These are phyloP conservation scores for Pseudoneurospora amorphoporcata DNA, from an alignment of 495 filamentous ascomycete species.

Conservation along the genomic window DNA sequence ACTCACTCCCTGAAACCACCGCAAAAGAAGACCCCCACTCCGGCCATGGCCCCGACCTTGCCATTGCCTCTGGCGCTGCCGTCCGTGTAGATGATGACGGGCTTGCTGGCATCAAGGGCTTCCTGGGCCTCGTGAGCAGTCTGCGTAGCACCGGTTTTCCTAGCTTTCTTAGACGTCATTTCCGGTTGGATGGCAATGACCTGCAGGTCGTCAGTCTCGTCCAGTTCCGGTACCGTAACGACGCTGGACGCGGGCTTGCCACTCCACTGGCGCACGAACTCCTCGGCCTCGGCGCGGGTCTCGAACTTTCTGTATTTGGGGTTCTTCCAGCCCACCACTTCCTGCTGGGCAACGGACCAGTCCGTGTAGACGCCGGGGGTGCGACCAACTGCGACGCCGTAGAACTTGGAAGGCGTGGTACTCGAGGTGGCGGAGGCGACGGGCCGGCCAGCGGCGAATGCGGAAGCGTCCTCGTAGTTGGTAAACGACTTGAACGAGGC, in stretches of 20 bases:
- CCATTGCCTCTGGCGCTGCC: slow-evolving; percentile 78
- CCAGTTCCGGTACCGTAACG: slow-evolving; percentile 20
- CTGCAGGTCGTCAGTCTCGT: slow-evolving; percentile 23
- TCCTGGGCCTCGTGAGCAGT: not conserved
- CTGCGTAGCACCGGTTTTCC: slow-evolving; percentile 23
- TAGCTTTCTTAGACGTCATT: slow-evolving; percentile 54
- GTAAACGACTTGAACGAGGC: slow-evolving; percentile 80
- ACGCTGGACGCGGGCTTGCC: slow-evolving; percentile 13
- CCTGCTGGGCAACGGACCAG: slow-evolving; percentile 67
- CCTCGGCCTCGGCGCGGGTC: slow-evolving; percentile 63
- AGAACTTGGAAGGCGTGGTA: slow-evolving; percentile 48
- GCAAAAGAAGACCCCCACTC: slow-evolving; percentile 88
- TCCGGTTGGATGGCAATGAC: slow-evolving; percentile 31
- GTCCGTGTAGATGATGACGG: slow-evolving; percentile 76
- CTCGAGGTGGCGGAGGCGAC: slow-evolving; percentile 15
- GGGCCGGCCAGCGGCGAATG: slow-evolving; percentile 58
- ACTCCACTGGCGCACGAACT: slow-evolving; percentile 25
- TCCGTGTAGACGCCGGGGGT: slow-evolving; percentile 83
- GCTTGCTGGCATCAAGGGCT: slow-evolving; percentile 28
- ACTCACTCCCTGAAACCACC: slow-evolving; percentile 53
- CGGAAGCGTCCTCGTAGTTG: slow-evolving; percentile 64
- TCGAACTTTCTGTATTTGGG: slow-evolving; percentile 76
- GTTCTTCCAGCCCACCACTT: slow-evolving; percentile 65
- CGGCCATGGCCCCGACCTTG: slow-evolving; percentile 55
- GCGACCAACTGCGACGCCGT: slow-evolving; percentile 74